Base-by-base conservation (phyloP, 2,329 filamentous ascomycete species). In the Sclerotinia borealis region DNA sequence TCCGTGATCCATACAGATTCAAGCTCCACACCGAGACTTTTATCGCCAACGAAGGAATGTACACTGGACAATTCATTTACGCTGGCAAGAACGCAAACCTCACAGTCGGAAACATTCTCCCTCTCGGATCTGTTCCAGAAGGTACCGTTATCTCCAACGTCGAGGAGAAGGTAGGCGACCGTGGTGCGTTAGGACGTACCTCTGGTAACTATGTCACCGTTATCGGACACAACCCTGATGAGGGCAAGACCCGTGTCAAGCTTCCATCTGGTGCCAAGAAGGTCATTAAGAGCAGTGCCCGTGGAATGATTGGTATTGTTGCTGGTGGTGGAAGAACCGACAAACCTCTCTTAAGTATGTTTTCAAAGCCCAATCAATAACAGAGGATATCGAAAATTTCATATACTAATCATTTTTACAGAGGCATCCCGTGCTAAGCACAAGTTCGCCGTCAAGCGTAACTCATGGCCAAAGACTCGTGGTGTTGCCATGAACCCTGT, bases 401-500 rank as follows among this genome's bases (percentile, higher is more conserved):
- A 9, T 36, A 31, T 75, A 70, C 82, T 85, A 74, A 85, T 72
- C 34, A 48, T 41, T 63, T 34, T 50, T 74, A 81, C 85, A 91
- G 88, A 99, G 93, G 95, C 95, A 77, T 98, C 93, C 77, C 92
- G 95, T 79, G 95, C 95, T 78, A 99, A 98, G 92, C 93, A 98
- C 81, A 99, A 99, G 91, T 99, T 96, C 85, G 92, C 93, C 75
- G 96, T 97, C 85, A 99, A 99, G 92, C 92, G 95, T 80, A 98
- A 99, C 92, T 93, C 88, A 79, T 99, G 95, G 95, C 95, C 95
- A 83, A 97, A 96, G 91, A 99, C 95, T 87, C 93, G 95, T 95
- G 95, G 95, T 97, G 95, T 99, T 89, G 95, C 95, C 83, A 99
- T 99, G 95, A 99, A 99, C 86, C 95, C 95, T 77, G 95, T 99